Conservation (phyloP, 2,329 filamentous ascomycete genomes). For the Neofusicoccum sp. region DNA sequence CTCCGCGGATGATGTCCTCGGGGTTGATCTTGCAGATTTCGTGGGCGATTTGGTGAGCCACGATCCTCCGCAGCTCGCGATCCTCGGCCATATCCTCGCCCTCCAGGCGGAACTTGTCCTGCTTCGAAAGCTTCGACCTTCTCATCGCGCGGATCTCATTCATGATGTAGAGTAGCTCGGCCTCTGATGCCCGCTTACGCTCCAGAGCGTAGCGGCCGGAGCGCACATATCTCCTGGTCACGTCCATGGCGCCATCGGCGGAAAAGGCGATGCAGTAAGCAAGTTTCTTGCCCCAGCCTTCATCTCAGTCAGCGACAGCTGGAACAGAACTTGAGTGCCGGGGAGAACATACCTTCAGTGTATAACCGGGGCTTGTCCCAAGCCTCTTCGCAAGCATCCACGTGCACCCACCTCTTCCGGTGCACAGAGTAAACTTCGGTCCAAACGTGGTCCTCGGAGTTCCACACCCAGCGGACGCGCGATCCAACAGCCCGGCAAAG, state of each 20-base stretch:
- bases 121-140: constrained; percentile 79
- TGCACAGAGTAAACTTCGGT: constrained; percentile 96
- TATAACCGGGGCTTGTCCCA: constrained; percentile 95
- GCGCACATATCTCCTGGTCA: constrained; percentile 67
- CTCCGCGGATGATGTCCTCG: constrained; percentile 38
- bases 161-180: constrained; percentile 86
- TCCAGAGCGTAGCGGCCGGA: constrained; percentile 70
- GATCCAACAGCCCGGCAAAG: constrained; percentile 89
- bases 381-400: constrained; percentile 88
- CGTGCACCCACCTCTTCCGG: constrained; percentile 92
- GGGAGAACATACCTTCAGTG: constrained; percentile 64
- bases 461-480: constrained; percentile 96
- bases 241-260: constrained; percentile 73
- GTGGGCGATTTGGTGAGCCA: constrained; percentile 70
- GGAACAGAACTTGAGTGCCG: neutral
- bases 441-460: constrained; percentile 96
- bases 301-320: constrained; percentile 21
- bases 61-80: constrained; percentile 69
- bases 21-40: constrained; percentile 68
- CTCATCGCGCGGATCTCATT: constrained; percentile 86
- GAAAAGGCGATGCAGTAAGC: constrained; percentile 97
- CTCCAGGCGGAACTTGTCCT: constrained; percentile 76
- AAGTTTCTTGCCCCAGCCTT: constrained; percentile 91
- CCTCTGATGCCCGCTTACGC: constrained; percentile 78
- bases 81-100: constrained; percentile 77